phyloP scores from a whole-genome alignment of 2,329 filamentous ascomycete genomes.

The Aspergillus sp. region DNA sequence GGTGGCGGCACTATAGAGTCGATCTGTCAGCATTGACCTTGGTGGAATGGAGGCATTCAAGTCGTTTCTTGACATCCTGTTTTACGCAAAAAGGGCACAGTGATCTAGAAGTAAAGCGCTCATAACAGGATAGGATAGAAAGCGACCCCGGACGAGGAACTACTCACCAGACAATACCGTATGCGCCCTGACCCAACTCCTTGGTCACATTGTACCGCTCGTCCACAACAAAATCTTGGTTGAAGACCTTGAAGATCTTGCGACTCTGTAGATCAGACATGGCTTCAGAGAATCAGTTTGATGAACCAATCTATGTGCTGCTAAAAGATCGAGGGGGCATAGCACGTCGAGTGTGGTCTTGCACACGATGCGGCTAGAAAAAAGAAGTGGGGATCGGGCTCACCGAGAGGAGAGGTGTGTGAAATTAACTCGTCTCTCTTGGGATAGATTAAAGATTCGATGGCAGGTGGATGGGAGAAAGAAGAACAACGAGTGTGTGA shows the following conservation, averaged over 20 bases:
- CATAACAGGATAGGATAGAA: too few relatives aligned
- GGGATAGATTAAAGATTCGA: neutral
- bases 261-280: slow-evolving; percentile 64
- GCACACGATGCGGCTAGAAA: too few relatives aligned
- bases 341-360: too few relatives aligned
- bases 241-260: slow-evolving; percentile 99
- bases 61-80: too few relatives aligned
- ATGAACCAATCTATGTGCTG: slow-evolving; percentile 5
- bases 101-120: too few relatives aligned
- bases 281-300: slow-evolving; percentile 6
- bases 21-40: slow-evolving; percentile 9
- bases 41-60: too few relatives aligned
- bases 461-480: slow-evolving; percentile 2
- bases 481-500: neutral
- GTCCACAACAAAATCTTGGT: slow-evolving; percentile 98
- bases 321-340: slow-evolving; percentile 1
- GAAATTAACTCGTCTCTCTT: neutral
- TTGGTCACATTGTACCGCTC: slow-evolving; percentile 98
- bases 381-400: too few relatives aligned
- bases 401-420: neutral
- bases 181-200: slow-evolving; percentile 95
- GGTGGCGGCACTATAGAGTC: slow-evolving; percentile 68
- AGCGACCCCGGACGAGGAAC: too few relatives aligned
- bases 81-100: too few relatives aligned
- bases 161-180: slow-evolving; percentile 92